phyloP scores from a whole-genome alignment of 148 eudicot species.

The Rhododendron molle region DNA sequence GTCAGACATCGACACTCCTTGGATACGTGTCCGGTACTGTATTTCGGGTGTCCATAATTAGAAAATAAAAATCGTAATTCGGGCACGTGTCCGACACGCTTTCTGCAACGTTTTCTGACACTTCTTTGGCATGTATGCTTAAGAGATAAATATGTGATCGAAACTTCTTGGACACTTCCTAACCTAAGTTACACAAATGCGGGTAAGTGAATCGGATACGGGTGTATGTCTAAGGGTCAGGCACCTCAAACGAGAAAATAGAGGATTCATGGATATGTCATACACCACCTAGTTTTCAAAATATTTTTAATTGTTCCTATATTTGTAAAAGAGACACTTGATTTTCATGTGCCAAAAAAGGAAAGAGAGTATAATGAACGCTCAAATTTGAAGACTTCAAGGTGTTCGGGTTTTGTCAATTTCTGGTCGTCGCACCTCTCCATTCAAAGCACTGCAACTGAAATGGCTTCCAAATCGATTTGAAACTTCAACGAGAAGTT shows the following conservation, averaged over 20 bases:
- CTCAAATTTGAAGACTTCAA: neutral
- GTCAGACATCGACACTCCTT: too few species aligned
- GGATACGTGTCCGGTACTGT: too few species aligned
- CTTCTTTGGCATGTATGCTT: too few species aligned
- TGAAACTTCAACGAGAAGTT: neutral
- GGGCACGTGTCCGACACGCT: too few species aligned
- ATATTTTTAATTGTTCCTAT: too few species aligned
- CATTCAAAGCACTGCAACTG: neutral
- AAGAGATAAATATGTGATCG: too few species aligned
- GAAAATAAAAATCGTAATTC: too few species aligned
- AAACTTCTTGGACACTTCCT: too few species aligned
- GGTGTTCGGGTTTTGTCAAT: neutral
- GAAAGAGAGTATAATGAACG: neutral
- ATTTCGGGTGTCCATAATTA: too few species aligned
- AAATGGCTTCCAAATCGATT: neutral
- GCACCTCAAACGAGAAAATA: neutral
- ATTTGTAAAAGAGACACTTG: neutral
- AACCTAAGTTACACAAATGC: neutral
- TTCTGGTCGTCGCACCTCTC: neutral
- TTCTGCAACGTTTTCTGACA: too few species aligned
- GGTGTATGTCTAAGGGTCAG: too few species aligned
- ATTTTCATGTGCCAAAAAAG: neutral
- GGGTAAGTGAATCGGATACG: neutral
- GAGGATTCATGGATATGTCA: neutral
- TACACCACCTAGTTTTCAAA: neutral